A percentile compares a stretch with the other conserved stretches of the same genome.
Evolutionary conservation across 805 yeast genomes (phyloP).

Genomic region (Wickerhamiella kurtzmanii): DNA sequence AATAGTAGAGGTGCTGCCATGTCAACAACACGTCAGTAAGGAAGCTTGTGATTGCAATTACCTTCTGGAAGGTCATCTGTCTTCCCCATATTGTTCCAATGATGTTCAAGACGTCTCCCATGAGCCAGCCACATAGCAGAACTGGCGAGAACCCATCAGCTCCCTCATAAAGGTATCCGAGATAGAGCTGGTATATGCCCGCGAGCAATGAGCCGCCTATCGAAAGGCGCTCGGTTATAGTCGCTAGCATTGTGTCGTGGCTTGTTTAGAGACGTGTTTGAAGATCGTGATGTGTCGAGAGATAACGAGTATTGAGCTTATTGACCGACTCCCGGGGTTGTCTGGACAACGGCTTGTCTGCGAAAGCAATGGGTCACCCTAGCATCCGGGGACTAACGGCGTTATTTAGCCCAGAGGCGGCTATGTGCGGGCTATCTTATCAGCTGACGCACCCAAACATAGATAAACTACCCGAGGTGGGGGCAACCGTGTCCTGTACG

Average conservation of each 20-base stretch:
- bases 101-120: conserved; percentile 24
- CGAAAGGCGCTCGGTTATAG: conserved; percentile 17
- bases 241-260: conserved; percentile 12
- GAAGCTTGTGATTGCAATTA: conserved; percentile 19
- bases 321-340: too few species aligned
- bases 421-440: not conserved
- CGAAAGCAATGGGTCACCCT: too few species aligned
- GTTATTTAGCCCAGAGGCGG: too few species aligned
- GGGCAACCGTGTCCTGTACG: too few species aligned
- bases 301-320: too few species aligned
- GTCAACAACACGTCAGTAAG: conserved; percentile 18
- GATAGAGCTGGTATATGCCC: conserved; percentile 22
- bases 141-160: conserved; percentile 22
- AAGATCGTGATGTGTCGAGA: too few species aligned
- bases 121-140: conserved; percentile 22
- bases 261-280: too few species aligned
- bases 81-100: conserved; percentile 23
- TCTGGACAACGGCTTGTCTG: too few species aligned
- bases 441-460: not conserved
- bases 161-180: conserved; percentile 18
- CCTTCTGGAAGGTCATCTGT: conserved; percentile 23
- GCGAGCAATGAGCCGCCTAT: conserved; percentile 23
- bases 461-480: not conserved
- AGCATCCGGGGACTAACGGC: too few species aligned
- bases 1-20: conserved; percentile 20